Evolutionary conservation across 2,329 filamentous ascomycete species (phyloP).

Genomic region (Arthrobotrys iridis): DNA sequence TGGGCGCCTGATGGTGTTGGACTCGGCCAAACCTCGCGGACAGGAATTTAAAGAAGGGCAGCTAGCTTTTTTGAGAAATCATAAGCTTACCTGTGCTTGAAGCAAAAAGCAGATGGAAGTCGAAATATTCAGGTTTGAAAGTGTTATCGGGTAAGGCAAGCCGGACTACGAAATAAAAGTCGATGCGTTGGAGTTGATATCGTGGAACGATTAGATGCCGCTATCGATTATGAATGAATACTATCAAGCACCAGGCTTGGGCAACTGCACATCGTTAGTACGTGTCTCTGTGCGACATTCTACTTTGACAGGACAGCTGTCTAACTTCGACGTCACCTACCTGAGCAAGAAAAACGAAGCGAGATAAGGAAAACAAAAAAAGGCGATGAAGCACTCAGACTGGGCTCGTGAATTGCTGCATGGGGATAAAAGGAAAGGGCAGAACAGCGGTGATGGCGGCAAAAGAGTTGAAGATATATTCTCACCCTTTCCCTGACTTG

Average conservation of each 20-base stretch:
- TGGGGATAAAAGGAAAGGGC: conserved; percentile 29
- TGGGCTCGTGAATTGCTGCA: conserved; percentile 37
- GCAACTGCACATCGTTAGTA: conserved; percentile 12
- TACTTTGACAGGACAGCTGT: neutral
- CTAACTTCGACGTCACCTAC: conserved; percentile 28
- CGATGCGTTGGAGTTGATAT: conserved; percentile 3
- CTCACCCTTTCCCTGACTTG: conserved; percentile 17
- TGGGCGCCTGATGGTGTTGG: neutral
- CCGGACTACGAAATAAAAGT: neutral
- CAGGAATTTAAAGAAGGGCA: too few relatives aligned
- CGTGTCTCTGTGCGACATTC: conserved; percentile 7
- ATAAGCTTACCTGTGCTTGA: conserved; percentile 11
- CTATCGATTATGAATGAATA: conserved; percentile 37
- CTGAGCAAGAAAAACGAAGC: conserved; percentile 35
- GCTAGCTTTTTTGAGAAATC: neutral
- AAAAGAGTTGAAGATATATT: conserved; percentile 50
- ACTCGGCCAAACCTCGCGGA: too few relatives aligned
- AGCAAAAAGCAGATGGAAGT: neutral
- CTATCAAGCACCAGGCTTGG: conserved; percentile 39
- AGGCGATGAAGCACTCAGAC: conserved; percentile 31
- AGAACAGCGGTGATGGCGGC: conserved; percentile 23
- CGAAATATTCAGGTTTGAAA: neutral
- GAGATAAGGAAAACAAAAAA: conserved; percentile 29
- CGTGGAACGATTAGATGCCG: neutral
- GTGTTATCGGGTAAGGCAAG: neutral